These are phyloP conservation scores for Diplodia scrobiculata DNA, from an alignment of 2,329 filamentous ascomycete genomes.

Conservation along the genomic window DNA sequence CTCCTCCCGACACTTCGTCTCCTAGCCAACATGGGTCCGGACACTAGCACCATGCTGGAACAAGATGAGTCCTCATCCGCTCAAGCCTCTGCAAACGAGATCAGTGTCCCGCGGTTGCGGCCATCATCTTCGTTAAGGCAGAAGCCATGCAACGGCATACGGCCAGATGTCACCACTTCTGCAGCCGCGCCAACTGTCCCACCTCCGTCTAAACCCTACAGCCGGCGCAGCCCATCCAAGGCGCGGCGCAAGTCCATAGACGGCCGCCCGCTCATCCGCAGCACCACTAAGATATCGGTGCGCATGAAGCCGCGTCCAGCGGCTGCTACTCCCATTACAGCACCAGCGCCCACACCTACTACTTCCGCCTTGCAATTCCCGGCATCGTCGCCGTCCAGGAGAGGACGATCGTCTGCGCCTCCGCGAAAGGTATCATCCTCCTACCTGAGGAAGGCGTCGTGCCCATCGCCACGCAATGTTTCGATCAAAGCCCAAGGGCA, in stretches of 20 bases:
- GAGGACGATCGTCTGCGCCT: not conserved
- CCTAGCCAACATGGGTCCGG: not conserved
- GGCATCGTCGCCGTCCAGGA: not conserved
- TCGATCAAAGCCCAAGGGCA: not conserved
- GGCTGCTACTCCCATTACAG: not conserved
- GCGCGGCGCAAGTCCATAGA: constrained; percentile 19
- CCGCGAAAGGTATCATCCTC: not conserved
- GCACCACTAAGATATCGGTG: constrained; percentile 9
- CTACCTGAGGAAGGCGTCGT: not conserved
- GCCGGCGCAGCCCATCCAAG: constrained; percentile 11
- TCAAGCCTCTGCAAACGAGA: not conserved
- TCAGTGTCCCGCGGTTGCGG: not conserved
- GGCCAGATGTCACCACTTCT: not conserved
- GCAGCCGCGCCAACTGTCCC: not conserved
- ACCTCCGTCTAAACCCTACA: not conserved
- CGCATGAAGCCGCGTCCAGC: constrained; percentile 7
- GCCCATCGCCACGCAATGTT: not conserved
- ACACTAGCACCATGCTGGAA: not conserved
- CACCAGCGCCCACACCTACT: too few species aligned
- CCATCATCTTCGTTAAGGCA: not conserved
- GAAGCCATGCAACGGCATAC: not conserved
- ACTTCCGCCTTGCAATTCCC: not conserved
- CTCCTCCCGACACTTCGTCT: not conserved
- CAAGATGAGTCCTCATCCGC: not conserved
- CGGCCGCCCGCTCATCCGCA: constrained; percentile 7